Conservation (phyloP, 2,329 filamentous ascomycete genomes). For the Blastomyces gilchristii region DNA sequence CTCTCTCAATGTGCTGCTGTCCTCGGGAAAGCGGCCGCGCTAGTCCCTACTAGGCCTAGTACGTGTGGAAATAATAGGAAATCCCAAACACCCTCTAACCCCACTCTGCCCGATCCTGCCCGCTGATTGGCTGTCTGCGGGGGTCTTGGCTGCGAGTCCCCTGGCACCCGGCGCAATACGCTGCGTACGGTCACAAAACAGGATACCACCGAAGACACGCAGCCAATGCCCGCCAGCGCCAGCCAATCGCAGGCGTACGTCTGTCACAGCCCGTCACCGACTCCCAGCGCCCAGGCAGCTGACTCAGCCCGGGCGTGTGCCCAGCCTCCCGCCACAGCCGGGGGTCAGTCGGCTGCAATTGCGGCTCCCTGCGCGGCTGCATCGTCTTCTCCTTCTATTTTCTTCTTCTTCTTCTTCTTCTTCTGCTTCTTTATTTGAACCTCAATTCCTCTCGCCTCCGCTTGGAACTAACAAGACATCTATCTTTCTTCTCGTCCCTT, state of each 20-base stretch:
- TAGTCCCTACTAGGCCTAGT: background rate
- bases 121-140: conserved; percentile 3
- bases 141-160: background rate
- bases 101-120: background rate
- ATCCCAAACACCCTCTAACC: background rate
- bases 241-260: background rate
- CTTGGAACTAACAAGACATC: background rate
- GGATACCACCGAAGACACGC: background rate
- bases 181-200: background rate
- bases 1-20: too few species aligned
- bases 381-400: background rate
- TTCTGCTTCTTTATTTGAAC: background rate
- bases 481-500: background rate
- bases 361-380: background rate
- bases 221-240: background rate
- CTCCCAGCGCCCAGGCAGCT: background rate
- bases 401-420: background rate
- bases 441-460: background rate
- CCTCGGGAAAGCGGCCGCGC: conserved; percentile 3
- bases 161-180: background rate
- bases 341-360: background rate
- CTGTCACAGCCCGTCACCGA: background rate
- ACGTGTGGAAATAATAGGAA: background rate
- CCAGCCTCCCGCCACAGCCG: conserved; percentile 11
- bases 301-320: background rate